Evolutionary conservation across 352 stramenopile species (phyloP).

Genomic region (Phytophthora parvispora): DNA sequence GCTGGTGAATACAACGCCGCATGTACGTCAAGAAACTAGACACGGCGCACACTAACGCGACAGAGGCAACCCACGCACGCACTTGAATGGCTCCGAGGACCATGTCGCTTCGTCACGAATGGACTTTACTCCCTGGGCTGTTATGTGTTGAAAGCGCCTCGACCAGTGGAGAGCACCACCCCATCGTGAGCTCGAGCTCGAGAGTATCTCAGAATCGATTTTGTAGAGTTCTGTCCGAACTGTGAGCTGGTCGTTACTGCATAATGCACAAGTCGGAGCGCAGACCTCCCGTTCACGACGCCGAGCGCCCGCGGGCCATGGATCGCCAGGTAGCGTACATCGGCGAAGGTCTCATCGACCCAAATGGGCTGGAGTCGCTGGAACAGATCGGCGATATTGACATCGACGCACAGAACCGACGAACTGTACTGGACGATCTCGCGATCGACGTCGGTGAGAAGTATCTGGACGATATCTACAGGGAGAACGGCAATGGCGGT

Average conservation of each 20-base stretch:
- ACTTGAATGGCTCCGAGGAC: not conserved
- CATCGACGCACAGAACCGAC: conserved; percentile 27
- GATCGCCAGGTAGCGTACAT: conserved; percentile 46
- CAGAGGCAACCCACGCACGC: not conserved
- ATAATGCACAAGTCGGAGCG: not conserved
- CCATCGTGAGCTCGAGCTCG: not conserved
- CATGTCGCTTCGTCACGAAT: not conserved
- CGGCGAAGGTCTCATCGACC: conserved; percentile 63
- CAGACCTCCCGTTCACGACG: conserved; percentile 8
- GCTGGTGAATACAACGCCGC: not conserved
- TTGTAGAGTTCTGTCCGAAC: not conserved
- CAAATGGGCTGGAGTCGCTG: conserved; percentile 40
- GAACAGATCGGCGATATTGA: conserved; percentile 43
- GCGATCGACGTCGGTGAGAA: conserved; percentile 64
- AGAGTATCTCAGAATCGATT: conserved; percentile 10
- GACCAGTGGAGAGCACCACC: not conserved
- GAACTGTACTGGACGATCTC: conserved; percentile 56
- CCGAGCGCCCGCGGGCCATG: conserved; percentile 6
- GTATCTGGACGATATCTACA: conserved; percentile 71
- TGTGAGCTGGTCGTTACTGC: not conserved
- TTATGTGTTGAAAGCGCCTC: not conserved
- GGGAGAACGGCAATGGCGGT: conserved; percentile 46
- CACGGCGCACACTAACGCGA: not conserved
- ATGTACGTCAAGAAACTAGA: not conserved
- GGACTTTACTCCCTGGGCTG: not conserved